Base-by-base conservation (phyloP, 2,329 filamentous ascomycete species). In the Dothiorella sarmentorum region DNA sequence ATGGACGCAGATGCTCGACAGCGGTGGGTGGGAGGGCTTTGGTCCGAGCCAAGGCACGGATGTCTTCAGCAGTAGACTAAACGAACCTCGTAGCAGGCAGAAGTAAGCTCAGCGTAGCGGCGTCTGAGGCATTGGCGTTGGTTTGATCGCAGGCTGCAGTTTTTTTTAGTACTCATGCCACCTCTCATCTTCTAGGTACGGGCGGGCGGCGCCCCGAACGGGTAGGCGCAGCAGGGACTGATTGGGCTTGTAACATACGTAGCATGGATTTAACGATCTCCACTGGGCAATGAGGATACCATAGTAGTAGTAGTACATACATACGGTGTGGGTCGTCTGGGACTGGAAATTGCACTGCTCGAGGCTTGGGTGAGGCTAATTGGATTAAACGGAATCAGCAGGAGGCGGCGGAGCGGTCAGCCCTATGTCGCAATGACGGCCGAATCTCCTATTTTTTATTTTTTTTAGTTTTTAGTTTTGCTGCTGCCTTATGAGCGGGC, bases 1-100 rank as follows among this genome's bases (percentile, higher is more conserved):
- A 3, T 74, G 70, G 70, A 40, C 49, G n/a, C 49, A 53, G 35
- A 70, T 73, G 69, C 61, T 74, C 5, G 69, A 74, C 20, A 9
- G 27, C 37, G 40, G 38, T 35, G 53, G 55, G 15, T 57, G 55
- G 55, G 42, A 45, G 31, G 55, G 55, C 26, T 57, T 53, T 53
- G 49, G 49, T 35, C 49, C 49, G 49, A 24, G 49, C 49, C 49
- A 53, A 15, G 35, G 49, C 49, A 53, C 49, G 49, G 49, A 57
- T 47, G 55, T 17, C 10, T 57, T 47, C 40, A 31, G 55, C 20
- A 53, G 40, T 17, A 53, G 49, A 38, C 37, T 53, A 53, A 53
- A 53, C 35, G 49, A 53, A 53, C 52, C 40, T 43, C 52, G 52
- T 22, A 43, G 26, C 37, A 43, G 52, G 52, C 38, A 43, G 52